Conservation (phyloP, 2,329 filamentous ascomycete species). For the Talaromyces amestolkiae region DNA sequence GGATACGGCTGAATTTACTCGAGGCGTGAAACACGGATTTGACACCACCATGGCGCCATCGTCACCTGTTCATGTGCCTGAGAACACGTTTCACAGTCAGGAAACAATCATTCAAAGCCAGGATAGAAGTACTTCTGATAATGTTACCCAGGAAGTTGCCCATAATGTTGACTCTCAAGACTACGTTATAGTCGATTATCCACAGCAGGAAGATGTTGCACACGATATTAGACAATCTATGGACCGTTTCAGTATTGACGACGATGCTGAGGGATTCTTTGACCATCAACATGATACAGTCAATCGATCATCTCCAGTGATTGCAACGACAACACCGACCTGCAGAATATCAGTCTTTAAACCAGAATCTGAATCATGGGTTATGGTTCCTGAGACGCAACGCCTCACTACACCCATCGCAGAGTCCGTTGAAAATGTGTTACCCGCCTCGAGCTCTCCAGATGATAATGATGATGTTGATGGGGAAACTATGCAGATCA, state of each 20-base stretch:
- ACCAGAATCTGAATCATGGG: background rate
- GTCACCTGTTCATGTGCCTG: background rate
- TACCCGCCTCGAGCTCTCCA: background rate
- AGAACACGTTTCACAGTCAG: background rate
- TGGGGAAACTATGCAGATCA: background rate
- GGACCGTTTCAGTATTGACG: background rate
- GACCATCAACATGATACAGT: background rate
- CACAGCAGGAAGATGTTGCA: background rate
- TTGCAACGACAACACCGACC: slow-evolving; percentile 2
- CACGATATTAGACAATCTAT: background rate
- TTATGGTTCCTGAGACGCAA: background rate
- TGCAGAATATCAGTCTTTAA: slow-evolving; percentile 9
- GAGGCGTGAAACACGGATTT: slow-evolving; percentile 1
- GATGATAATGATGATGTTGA: background rate
- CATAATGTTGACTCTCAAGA: background rate
- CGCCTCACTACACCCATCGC: background rate
- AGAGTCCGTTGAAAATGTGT: background rate
- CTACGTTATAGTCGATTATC: slow-evolving; percentile 1
- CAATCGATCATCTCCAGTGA: background rate
- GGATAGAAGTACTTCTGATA: background rate
- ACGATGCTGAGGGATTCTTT: background rate
- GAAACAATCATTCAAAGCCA: background rate
- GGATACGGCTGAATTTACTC: background rate
- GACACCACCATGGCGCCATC: background rate
- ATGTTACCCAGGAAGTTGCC: background rate